Evolutionary conservation across 768 basidiomycete species (phyloP).

Genomic region (Lentinus brumalis): DNA sequence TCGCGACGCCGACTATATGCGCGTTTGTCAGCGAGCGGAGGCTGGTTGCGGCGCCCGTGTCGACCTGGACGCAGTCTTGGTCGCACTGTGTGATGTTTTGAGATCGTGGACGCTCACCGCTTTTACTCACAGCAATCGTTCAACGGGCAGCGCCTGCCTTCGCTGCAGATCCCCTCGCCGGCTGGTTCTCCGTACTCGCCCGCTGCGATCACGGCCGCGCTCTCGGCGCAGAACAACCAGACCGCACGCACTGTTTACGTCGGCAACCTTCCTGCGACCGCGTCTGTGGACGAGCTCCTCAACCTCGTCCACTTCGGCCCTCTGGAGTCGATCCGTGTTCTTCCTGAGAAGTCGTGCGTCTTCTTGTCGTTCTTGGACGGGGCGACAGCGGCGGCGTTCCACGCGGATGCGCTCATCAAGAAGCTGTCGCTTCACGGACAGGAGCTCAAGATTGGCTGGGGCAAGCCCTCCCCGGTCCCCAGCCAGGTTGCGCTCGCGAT

Average conservation of each 20-base stretch:
- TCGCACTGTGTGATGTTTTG: too few relatives aligned
- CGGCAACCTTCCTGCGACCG: constrained; percentile 92
- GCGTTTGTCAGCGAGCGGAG: too few relatives aligned
- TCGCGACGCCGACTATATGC: too few relatives aligned
- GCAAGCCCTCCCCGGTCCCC: constrained; percentile 89
- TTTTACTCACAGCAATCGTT: constrained; percentile 38
- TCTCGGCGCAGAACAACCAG: constrained; percentile 56
- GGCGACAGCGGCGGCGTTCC: constrained; percentile 91
- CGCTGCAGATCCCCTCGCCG: constrained; percentile 68
- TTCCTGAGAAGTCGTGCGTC: constrained; percentile 96
- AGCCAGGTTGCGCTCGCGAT: constrained; percentile 86
- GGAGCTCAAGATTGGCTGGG: constrained; percentile 99
- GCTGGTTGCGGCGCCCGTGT: too few relatives aligned
- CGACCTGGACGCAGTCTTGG: too few relatives aligned
- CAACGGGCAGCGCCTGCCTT: constrained; percentile 62
- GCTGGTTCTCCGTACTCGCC: constrained; percentile 78
- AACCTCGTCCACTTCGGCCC: constrained; percentile 98
- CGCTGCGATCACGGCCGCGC: constrained; percentile 72
- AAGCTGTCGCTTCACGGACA: constrained; percentile 91
- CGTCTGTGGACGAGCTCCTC: constrained; percentile 96
- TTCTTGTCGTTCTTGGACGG: constrained; percentile 98
- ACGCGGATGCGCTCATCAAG: constrained; percentile 95
- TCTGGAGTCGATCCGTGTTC: constrained; percentile 89
- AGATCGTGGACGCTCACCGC: background rate
- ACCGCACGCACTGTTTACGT: constrained; percentile 94